Percentiles rank a stretch among this genome's conserved stretches.
Conservation (phyloP, 1,139 yeast genomes). For the Zhuliangozyma blackwelliae region DNA sequence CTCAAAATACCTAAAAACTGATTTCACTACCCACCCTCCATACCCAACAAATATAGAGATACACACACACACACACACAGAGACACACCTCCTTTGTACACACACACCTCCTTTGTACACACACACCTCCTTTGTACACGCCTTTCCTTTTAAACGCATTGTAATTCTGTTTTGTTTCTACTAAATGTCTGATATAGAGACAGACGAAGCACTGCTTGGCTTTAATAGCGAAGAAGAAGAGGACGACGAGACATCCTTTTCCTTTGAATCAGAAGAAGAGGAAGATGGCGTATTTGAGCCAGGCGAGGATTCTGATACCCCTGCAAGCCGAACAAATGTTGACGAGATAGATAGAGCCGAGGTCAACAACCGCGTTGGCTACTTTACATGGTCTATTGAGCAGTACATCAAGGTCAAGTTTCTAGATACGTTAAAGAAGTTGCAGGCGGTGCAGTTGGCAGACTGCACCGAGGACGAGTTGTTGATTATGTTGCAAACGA, state of each 20-base stretch:
- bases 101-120: no score
- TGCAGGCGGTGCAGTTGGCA: slow-evolving; percentile 23
- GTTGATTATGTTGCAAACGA: slow-evolving; percentile 51
- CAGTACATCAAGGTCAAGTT: slow-evolving; percentile 21
- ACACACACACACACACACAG: no score
- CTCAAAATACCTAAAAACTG: no score
- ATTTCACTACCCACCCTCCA: no score
- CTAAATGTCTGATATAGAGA: no score
- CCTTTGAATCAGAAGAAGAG: slow-evolving; percentile 11
- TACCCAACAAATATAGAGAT: no score
- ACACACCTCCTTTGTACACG: no score
- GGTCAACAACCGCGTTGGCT: slow-evolving; percentile 13
- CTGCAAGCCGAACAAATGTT: slow-evolving; percentile 5
- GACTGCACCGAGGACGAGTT: slow-evolving; percentile 39
- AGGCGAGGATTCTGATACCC: slow-evolving; percentile 3
- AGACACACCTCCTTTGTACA: no score
- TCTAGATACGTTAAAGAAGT: slow-evolving; percentile 14
- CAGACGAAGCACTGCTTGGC: not conserved
- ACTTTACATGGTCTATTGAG: slow-evolving; percentile 26
- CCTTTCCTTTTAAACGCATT: no score
- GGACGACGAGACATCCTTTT: slow-evolving; percentile 14
- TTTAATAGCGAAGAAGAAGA: slow-evolving; percentile 17
- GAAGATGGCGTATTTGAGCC: slow-evolving; percentile 3
- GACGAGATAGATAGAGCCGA: slow-evolving; percentile 3
- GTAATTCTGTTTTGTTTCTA: no score